Evolutionary conservation across 2,329 filamentous ascomycete genomes (phyloP).

Genomic region (Lojkania enalia): DNA sequence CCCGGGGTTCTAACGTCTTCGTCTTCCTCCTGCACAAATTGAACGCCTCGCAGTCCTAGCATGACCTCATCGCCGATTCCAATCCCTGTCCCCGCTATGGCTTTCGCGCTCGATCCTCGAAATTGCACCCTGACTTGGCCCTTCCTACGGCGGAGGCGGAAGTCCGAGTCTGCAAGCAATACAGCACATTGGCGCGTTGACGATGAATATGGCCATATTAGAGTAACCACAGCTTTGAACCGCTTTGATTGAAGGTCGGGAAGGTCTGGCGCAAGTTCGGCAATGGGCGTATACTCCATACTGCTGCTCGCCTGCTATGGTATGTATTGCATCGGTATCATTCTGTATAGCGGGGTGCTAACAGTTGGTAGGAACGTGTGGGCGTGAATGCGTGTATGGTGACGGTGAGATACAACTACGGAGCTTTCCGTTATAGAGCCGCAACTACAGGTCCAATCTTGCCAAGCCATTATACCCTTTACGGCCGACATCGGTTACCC

Average conservation of each 20-base stretch:
- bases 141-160: conserved; percentile 72
- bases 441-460: no score
- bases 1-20: conserved; percentile 58
- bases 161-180: conserved; percentile 81
- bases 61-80: conserved; percentile 78
- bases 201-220: conserved; percentile 90
- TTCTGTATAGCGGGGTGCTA: no score
- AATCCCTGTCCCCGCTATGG: conserved; percentile 67
- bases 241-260: conserved; percentile 34
- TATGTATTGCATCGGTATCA: no score
- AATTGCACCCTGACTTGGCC: conserved; percentile 84
- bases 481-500: no score
- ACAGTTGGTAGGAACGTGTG: no score
- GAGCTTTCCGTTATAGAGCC: no score
- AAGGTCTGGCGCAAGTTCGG: conserved; percentile 37
- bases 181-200: conserved; percentile 74
- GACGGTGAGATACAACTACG: no score
- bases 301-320: neutral
- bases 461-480: no score
- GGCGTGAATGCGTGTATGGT: no score
- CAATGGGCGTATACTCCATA: conserved; percentile 38
- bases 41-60: conserved; percentile 69
- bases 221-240: conserved; percentile 74
- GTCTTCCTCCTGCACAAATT: conserved; percentile 63
- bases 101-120: conserved; percentile 68